Evolutionary conservation across 805 yeast species (phyloP).

Genomic region (Yarrowia sp.): DNA sequence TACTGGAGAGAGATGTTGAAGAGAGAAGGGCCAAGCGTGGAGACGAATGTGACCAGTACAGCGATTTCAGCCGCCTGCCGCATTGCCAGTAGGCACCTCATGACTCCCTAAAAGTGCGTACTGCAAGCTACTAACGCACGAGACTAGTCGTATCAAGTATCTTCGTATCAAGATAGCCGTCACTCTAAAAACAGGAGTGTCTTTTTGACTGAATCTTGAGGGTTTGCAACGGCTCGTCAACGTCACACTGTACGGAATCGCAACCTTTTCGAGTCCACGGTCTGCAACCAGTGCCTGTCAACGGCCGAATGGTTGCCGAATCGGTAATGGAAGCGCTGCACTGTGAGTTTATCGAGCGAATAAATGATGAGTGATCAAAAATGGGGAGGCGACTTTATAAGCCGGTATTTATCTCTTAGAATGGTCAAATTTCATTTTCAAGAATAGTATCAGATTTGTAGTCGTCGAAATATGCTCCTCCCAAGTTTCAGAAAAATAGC

Average conservation of each 20-base stretch:
- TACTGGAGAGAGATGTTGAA: constrained; percentile 13
- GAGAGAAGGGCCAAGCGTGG: constrained; percentile 7
- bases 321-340: constrained; percentile 25
- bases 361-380: constrained; percentile 35
- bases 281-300: constrained; percentile 14
- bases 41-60: neutral
- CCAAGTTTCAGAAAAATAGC: neutral
- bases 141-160: neutral
- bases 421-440: neutral
- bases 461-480: neutral
- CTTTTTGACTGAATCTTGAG: too few relatives aligned
- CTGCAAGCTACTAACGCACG: constrained; percentile 1
- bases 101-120: neutral
- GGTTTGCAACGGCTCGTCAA: too few relatives aligned
- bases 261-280: neutral
- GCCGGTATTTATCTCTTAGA: neutral
- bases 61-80: neutral
- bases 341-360: constrained; percentile 4
- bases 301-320: constrained; percentile 35
- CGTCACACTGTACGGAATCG: neutral
- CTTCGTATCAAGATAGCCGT: constrained; percentile 2
- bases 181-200: neutral
- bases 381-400: neutral
- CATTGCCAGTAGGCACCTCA: neutral
- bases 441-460: neutral